Conservation (phyloP, 768 basidiomycete genomes). For the Mycena pura region DNA sequence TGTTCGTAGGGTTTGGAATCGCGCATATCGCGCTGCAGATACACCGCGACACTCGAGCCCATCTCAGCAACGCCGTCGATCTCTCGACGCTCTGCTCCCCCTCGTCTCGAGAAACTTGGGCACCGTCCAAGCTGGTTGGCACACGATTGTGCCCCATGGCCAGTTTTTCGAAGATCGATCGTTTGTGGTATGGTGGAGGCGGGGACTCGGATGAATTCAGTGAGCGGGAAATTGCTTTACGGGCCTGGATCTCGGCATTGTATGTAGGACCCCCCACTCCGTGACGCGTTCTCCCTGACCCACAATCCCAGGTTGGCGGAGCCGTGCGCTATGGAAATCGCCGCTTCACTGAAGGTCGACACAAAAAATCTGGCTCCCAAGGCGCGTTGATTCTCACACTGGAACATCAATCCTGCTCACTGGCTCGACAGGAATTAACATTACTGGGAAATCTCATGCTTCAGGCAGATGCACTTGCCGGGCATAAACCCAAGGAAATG, state of each 20-base stretch:
- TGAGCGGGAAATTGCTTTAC: background rate
- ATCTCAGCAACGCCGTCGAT: background rate
- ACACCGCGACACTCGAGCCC: background rate
- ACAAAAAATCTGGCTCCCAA: conserved; percentile 26
- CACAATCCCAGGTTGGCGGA: background rate
- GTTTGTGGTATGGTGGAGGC: conserved; percentile 9
- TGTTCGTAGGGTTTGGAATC: background rate
- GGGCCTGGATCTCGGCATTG: conserved; percentile 11
- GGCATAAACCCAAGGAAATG: conserved; percentile 38
- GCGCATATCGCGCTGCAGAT: background rate
- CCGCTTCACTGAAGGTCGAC: conserved; percentile 26
- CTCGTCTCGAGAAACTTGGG: conserved; percentile 2
- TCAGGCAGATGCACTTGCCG: conserved; percentile 42
- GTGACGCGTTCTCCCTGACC: background rate
- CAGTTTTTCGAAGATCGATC: background rate
- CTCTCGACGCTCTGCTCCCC: conserved; percentile 8
- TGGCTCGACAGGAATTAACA: conserved; percentile 35
- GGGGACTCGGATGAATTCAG: background rate
- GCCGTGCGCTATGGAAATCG: background rate
- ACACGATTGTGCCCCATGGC: background rate
- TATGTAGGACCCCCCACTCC: background rate
- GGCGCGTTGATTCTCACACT: conserved; percentile 25
- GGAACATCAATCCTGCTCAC: background rate
- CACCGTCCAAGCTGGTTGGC: conserved; percentile 11
- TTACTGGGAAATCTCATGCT: conserved; percentile 38